Evolutionary conservation across 495 filamentous ascomycete genomes (phyloP).

Genomic region (Aspergillus sparsus): DNA sequence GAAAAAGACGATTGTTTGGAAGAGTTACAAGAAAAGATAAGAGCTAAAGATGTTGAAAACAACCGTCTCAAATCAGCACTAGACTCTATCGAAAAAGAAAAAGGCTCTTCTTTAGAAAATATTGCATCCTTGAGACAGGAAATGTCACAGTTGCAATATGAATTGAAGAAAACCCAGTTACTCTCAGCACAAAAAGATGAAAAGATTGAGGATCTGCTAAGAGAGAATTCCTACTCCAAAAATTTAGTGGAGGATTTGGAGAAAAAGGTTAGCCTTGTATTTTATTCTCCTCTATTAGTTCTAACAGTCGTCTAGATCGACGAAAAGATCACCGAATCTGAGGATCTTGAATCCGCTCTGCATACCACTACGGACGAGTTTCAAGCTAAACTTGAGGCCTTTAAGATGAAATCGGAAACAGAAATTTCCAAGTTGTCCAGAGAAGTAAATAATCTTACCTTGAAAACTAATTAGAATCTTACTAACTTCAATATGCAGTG

Average conservation of each 20-base stretch:
- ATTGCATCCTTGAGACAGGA: conserved; percentile 25
- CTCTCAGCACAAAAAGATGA: conserved; percentile 32
- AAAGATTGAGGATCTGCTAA: conserved; percentile 27
- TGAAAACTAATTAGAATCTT: not conserved
- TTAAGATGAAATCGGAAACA: conserved; percentile 23
- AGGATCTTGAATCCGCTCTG: conserved; percentile 26
- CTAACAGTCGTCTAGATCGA: conserved; percentile 18
- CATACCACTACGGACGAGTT: conserved; percentile 28
- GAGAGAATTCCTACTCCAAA: conserved; percentile 24
- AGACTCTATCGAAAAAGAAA: conserved; percentile 26
- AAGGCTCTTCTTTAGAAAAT: conserved; percentile 16
- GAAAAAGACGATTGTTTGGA: conserved; percentile 51
- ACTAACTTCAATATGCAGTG: conserved; percentile 22
- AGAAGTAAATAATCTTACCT: conserved; percentile 27
- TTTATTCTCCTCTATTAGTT: not conserved
- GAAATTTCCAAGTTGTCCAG: conserved; percentile 22
- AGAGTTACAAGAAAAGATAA: conserved; percentile 33
- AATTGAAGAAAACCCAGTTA: conserved; percentile 21
- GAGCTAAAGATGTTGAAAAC: conserved; percentile 26
- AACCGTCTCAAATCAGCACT: conserved; percentile 21
- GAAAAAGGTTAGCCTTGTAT: conserved; percentile 30
- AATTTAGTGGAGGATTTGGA: conserved; percentile 26
- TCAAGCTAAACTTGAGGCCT: conserved; percentile 21
- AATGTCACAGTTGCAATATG: conserved; percentile 17
- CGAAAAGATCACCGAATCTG: conserved; percentile 25